Percentiles rank a stretch among this genome's conserved stretches.
These are phyloP conservation scores for Trypanosoma brucei DNA, from an alignment of 208 protist genomes.

Conservation along the genomic window DNA sequence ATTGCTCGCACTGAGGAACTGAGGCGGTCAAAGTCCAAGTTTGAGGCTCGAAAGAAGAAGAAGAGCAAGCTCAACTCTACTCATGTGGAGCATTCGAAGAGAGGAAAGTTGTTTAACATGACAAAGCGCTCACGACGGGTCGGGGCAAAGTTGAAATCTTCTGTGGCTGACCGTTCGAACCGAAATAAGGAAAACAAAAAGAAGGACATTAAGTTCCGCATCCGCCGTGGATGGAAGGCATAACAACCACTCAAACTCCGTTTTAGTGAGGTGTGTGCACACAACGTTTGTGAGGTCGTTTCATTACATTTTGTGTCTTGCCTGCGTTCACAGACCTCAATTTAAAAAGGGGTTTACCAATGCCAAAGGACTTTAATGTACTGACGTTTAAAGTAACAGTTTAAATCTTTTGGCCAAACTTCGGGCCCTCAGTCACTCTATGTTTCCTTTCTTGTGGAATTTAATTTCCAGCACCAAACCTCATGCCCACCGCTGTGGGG, in stretches of 20 bases:
- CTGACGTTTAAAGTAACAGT: too few species aligned
- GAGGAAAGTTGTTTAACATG: constrained; percentile 89
- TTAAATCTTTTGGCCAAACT: too few species aligned
- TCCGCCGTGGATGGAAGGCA: constrained; percentile 88
- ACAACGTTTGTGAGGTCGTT: too few species aligned
- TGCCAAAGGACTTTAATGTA: too few species aligned
- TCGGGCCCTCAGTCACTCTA: too few species aligned
- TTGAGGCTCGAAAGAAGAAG: constrained; percentile 85
- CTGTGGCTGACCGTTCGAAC: constrained; percentile 59
- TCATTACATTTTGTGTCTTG: too few species aligned
- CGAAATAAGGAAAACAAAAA: constrained; percentile 88
- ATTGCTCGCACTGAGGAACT: constrained; percentile 77
- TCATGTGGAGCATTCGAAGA: constrained; percentile 81
- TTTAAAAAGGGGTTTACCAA: too few species aligned
- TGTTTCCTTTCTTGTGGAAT: too few species aligned
- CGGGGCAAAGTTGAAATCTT: constrained; percentile 79
- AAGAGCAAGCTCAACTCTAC: constrained; percentile 90
- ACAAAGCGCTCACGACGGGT: constrained; percentile 86
- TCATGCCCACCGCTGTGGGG: too few species aligned
- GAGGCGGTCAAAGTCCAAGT: constrained; percentile 76
- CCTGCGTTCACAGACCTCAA: too few species aligned
- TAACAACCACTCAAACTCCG: constrained; percentile 20
- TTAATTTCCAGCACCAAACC: too few species aligned
- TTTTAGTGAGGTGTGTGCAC: background rate
- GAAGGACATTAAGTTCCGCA: constrained; percentile 92